Evolutionary conservation across 106 monocot species (phyloP).

Genomic region (Gastrodia elata): DNA sequence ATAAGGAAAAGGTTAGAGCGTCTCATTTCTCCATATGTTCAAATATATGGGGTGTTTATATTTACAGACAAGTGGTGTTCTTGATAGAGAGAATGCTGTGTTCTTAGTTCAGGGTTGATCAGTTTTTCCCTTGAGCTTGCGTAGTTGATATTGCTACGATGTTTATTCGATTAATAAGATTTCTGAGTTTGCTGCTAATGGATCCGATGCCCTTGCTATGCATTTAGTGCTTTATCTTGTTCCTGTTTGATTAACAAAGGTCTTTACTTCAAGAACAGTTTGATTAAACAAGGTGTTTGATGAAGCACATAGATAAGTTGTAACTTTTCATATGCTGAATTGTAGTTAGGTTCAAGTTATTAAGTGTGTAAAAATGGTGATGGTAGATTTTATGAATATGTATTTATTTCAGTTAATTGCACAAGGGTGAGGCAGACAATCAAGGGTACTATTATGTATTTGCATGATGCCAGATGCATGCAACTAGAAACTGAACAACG

Average conservation of each 20-base stretch:
- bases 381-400: background rate
- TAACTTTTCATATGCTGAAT: background rate
- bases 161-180: background rate
- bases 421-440: background rate
- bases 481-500: background rate
- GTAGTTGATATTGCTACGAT: background rate
- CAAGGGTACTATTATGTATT: background rate
- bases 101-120: background rate
- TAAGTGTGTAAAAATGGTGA: background rate
- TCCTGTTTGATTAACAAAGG: background rate
- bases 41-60: background rate
- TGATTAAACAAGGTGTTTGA: background rate
- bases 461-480: background rate
- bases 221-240: background rate
- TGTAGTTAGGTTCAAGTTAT: background rate
- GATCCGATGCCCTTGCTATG: background rate
- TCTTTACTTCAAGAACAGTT: background rate
- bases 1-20: conserved; percentile 41
- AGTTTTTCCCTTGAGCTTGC: background rate
- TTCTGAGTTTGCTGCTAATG: background rate
- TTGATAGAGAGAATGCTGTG: background rate
- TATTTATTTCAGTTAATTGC: background rate
- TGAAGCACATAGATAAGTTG: background rate
- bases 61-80: background rate
- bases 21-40: background rate